Conservation (phyloP, 768 basidiomycete genomes). For the Russula sp. region DNA sequence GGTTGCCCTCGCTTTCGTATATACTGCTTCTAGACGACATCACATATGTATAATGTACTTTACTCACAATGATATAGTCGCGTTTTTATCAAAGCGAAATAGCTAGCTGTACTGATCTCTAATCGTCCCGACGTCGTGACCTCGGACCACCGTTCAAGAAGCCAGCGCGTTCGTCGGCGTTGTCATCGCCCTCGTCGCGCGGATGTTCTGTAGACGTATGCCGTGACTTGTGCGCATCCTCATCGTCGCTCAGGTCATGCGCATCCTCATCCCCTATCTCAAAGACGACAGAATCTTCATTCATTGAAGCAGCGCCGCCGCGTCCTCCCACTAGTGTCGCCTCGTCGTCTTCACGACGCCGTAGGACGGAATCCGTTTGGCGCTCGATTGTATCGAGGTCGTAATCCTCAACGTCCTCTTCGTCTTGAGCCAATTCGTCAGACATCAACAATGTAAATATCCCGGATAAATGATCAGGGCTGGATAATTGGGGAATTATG, state of each 20-base stretch:
- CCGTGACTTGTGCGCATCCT: slow-evolving; percentile 42
- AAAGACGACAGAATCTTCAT: slow-evolving; percentile 77
- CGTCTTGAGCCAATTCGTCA: slow-evolving; percentile 93
- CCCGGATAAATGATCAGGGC: slow-evolving; percentile 32
- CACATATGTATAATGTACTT: slow-evolving; percentile 39
- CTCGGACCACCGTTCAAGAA: slow-evolving; percentile 47
- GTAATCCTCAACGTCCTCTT: slow-evolving; percentile 91
- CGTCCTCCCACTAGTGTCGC: slow-evolving; percentile 67
- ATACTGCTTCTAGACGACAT: slow-evolving; percentile 18
- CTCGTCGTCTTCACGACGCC: slow-evolving; percentile 56
- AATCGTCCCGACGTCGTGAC: slow-evolving; percentile 21
- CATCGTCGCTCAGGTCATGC: slow-evolving; percentile 56
- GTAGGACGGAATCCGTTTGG: slow-evolving; percentile 42
- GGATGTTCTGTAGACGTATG: slow-evolving; percentile 52
- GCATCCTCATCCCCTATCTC: slow-evolving; percentile 86
- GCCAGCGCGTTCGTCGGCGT: slow-evolving; percentile 61
- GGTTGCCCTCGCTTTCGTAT: slow-evolving; percentile 23
- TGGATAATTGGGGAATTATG: slow-evolving; percentile 14
- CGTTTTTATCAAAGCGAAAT: slow-evolving; percentile 2
- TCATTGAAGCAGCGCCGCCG: slow-evolving; percentile 47
- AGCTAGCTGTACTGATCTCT: slow-evolving; percentile 16
- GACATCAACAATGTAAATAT: slow-evolving; percentile 84
- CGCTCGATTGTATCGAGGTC: slow-evolving; percentile 73
- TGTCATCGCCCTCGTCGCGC: slow-evolving; percentile 47
- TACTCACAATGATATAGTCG: slow-evolving; percentile 32